Evolutionary conservation across 2,329 filamentous ascomycete genomes (phyloP).

Genomic region (Colletotrichum caudatum): DNA sequence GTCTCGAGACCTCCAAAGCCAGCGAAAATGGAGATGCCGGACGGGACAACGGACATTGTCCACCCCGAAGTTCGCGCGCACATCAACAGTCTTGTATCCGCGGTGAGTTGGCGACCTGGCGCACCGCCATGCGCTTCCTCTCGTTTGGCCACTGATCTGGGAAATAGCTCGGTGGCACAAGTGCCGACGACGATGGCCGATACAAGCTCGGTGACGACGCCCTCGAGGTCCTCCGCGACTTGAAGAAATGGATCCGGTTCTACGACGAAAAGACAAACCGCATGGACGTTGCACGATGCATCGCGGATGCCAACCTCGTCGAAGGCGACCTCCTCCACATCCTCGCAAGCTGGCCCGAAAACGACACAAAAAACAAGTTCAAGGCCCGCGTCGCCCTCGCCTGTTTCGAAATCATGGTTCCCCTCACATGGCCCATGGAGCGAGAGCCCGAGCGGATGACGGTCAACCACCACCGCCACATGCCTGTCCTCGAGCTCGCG

Average conservation of each 20-base stretch:
- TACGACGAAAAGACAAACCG: constrained; percentile 95
- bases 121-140: not conserved
- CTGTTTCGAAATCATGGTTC: constrained; percentile 90
- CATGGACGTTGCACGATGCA: constrained; percentile 92
- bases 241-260: constrained; percentile 94
- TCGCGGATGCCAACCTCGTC: constrained; percentile 92
- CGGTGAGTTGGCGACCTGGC: constrained; percentile 67
- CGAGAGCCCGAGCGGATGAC: constrained; percentile 84
- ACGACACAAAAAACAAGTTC: constrained; percentile 77
- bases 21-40: constrained; percentile 65
- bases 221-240: constrained; percentile 88
- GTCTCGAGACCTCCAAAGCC: not conserved
- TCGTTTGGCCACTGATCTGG: constrained; percentile 37
- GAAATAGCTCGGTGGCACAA: constrained; percentile 84
- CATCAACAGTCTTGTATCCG: constrained; percentile 92
- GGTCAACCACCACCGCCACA: constrained; percentile 90
- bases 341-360: constrained; percentile 82
- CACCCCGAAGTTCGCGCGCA: constrained; percentile 94
- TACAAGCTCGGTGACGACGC: constrained; percentile 96
- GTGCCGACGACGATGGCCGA: constrained; percentile 80
- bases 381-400: constrained; percentile 84
- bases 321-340: constrained; percentile 92
- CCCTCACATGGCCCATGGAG: constrained; percentile 94
- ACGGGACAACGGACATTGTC: constrained; percentile 71
- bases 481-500: constrained; percentile 87